These are phyloP conservation scores for Nakaseomyces glabratus DNA, from an alignment of 1,139 yeast genomes.

Conservation along the genomic window DNA sequence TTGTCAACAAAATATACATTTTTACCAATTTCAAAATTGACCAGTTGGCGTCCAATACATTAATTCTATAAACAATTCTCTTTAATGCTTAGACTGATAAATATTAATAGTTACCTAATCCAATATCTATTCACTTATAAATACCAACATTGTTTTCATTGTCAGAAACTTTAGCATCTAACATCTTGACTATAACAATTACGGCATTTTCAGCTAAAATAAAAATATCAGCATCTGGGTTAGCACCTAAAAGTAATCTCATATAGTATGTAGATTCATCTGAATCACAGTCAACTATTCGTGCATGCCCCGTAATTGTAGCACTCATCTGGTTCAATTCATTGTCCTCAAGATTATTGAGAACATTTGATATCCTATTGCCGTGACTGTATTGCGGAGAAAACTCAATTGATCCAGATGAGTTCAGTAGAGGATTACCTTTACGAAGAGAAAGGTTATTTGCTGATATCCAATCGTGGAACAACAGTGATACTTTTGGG, in stretches of 20 bases:
- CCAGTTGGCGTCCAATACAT: too few relatives aligned
- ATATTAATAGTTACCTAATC: too few relatives aligned
- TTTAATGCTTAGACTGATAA: too few relatives aligned
- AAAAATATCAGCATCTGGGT: conserved; percentile 62
- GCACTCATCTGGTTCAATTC: conserved; percentile 72
- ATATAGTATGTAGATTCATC: conserved; percentile 48
- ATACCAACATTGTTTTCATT: conserved; percentile 44
- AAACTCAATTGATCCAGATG: conserved; percentile 6
- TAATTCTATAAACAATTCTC: too few relatives aligned
- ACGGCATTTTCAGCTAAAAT: conserved; percentile 54
- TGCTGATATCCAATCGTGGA: conserved; percentile 82
- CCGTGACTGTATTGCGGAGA: conserved; percentile 12
- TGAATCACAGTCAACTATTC: conserved; percentile 36
- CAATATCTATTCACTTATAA: background rate
- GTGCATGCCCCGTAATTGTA: conserved; percentile 64
- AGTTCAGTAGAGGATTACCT: conserved; percentile 12
- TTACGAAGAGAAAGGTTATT: conserved; percentile 33
- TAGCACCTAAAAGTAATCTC: conserved; percentile 45
- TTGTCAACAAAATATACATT: too few relatives aligned
- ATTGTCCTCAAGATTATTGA: conserved; percentile 63
- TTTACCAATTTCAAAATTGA: too few relatives aligned
- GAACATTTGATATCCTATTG: conserved; percentile 43
- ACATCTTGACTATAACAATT: conserved; percentile 52
- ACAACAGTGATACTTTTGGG: conserved; percentile 69
- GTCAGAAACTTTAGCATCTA: conserved; percentile 71